A percentile compares a stretch with the other conserved stretches of the same genome.
These are phyloP conservation scores for Rhodotorula graminis DNA, from an alignment of 768 basidiomycete genomes.

Conservation along the genomic window DNA sequence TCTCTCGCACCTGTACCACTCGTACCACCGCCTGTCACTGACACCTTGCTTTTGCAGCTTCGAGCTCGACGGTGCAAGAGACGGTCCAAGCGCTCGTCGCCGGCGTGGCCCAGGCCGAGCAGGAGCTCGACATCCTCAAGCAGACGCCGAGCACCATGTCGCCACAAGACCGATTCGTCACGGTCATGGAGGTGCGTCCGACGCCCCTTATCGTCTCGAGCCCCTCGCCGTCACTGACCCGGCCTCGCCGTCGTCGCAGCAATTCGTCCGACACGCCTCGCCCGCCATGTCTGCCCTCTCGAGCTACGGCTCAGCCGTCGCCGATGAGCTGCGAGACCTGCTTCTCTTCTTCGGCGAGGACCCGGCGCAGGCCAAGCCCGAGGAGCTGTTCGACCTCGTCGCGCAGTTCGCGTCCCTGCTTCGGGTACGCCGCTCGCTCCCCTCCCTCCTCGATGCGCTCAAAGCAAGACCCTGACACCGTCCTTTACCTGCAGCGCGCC, in stretches of 20 bases:
- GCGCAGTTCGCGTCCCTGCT: conserved; percentile 69
- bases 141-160: conserved; percentile 39
- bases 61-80: conserved; percentile 61
- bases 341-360: conserved; percentile 73
- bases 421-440: conserved; percentile 52
- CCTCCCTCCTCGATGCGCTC: neutral
- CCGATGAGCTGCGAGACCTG: conserved; percentile 59
- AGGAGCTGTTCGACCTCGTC: conserved; percentile 74
- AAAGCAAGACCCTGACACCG: neutral
- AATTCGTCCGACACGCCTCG: conserved; percentile 55
- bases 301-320: conserved; percentile 58
- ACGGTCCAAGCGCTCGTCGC: conserved; percentile 58
- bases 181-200: conserved; percentile 62
- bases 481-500: conserved; percentile 12
- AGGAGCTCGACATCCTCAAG: conserved; percentile 56
- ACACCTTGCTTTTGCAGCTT: conserved; percentile 54
- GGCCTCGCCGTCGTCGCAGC: conserved; percentile 47
- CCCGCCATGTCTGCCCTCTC: conserved; percentile 63
- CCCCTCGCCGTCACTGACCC: neutral
- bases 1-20: no score
- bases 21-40: neutral
- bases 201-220: neutral
- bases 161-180: conserved; percentile 60
- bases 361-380: conserved; percentile 65
- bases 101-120: conserved; percentile 58